These are phyloP conservation scores for Bipolaris victoriae DNA, from an alignment of 2,329 filamentous ascomycete species.

Conservation along the genomic window DNA sequence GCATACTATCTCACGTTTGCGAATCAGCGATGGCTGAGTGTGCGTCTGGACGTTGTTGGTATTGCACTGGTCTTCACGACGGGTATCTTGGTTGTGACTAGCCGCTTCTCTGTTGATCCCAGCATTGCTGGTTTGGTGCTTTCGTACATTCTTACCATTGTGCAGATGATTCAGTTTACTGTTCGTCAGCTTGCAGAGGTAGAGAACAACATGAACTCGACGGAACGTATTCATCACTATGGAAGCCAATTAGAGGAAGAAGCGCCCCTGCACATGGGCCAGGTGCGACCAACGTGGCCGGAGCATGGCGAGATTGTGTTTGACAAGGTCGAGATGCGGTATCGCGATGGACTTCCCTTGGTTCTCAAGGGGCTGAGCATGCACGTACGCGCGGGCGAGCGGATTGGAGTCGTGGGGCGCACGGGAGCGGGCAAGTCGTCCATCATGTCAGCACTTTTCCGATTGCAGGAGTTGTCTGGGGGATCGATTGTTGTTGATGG, in stretches of 20 bases:
- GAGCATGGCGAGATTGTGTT: slow-evolving; percentile 73
- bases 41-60: slow-evolving; percentile 83
- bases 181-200: slow-evolving; percentile 93
- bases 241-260: slow-evolving; percentile 87
- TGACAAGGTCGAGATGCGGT: slow-evolving; percentile 59
- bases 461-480: slow-evolving; percentile 61
- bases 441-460: slow-evolving; percentile 83
- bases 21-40: slow-evolving; percentile 91
- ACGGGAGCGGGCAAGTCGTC: slow-evolving; percentile 84
- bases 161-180: slow-evolving; percentile 95
- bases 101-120: slow-evolving; percentile 81
- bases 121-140: slow-evolving; percentile 87
- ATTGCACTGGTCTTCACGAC: slow-evolving; percentile 85
- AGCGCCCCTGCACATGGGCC: slow-evolving; percentile 75
- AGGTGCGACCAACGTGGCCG: slow-evolving; percentile 80
- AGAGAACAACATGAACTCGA: slow-evolving; percentile 97
- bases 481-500: slow-evolving; percentile 58
- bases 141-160: slow-evolving; percentile 90
- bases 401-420: slow-evolving; percentile 80
- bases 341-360: slow-evolving; percentile 56
- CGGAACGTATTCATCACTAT: slow-evolving; percentile 90
- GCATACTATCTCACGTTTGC: slow-evolving; percentile 96
- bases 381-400: slow-evolving; percentile 75
- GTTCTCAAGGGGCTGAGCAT: slow-evolving; percentile 62
- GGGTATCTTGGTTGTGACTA: slow-evolving; percentile 89